Base-by-base conservation (phyloP, 495 filamentous ascomycete species). In the Clavariopsis aquatica region DNA sequence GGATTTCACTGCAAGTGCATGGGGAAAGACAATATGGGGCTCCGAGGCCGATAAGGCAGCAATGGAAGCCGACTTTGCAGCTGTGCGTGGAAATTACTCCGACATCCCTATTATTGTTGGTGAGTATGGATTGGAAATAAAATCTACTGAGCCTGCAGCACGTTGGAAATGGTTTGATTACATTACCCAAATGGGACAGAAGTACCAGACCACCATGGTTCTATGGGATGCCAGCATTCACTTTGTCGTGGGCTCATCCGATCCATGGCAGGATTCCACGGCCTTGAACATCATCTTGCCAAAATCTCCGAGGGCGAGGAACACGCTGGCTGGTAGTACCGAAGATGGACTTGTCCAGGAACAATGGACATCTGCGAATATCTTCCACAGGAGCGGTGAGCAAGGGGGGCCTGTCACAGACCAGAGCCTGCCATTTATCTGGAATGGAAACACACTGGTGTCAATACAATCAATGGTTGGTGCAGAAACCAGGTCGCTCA, bases 11-110 rank as follows among this genome's bases (percentile, higher is more conserved):
- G 82, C 82, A 63, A 73, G 72, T 8, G 77, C 77, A 36, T 79
- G 77, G 83, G 83, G 84, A 27, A 83, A 83, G 54, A 84, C 83
- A 0, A 80, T 82, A 51, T 85, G 84, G 83, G 83, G 83, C 15
- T 79, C 79, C 1, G 80, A 80, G 24, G 65, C 74, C 0, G 84
- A 87, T 63, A 84, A 84, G 66, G 71, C 76, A 13, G 47, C 74
- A 23, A 61, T 85, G 2, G 72, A 76, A 13, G 71, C 78, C 7
- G 84, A 84, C 57, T 78, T 87, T 46, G 67, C 77, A 10, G 66
- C 76, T 12, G 72, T 85, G 1, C 78, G 81, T 8, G 76, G 73
- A 12, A 83, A 83, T 57, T 82, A 82, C 63, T 81, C 78, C 36
- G 64, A 79, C 28, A 73, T 83, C 0, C 84, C 84, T 5, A 67